Evolutionary conservation across 805 yeast genomes (phyloP).

Genomic region (Yarrowia sp.): DNA sequence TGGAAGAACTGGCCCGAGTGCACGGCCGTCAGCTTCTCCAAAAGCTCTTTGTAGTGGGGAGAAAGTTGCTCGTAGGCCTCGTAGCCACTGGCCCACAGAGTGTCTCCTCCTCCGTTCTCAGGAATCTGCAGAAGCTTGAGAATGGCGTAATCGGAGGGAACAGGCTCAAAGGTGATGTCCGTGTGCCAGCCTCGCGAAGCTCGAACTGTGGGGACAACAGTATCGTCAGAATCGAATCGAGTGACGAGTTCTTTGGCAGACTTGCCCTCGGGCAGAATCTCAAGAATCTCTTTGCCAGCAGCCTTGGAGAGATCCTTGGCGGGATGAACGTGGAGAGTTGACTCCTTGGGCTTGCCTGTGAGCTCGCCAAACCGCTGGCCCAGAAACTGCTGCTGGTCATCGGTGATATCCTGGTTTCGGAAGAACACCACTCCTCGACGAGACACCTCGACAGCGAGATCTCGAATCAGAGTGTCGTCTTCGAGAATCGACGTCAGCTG

Average conservation of each 20-base stretch:
- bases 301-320: constrained; percentile 12
- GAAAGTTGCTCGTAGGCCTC: constrained; percentile 72
- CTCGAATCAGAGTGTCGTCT: constrained; percentile 46
- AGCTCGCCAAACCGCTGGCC: constrained; percentile 15
- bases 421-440: constrained; percentile 28
- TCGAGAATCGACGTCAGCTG: constrained; percentile 45
- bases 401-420: constrained; percentile 27
- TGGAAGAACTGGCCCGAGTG: constrained; percentile 56
- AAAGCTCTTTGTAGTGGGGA: constrained; percentile 60
- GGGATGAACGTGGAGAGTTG: constrained; percentile 18
- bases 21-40: constrained; percentile 62
- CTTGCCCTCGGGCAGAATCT: constrained; percentile 59
- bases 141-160: constrained; percentile 60
- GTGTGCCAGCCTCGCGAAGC: constrained; percentile 54
- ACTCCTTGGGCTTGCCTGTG: constrained; percentile 14
- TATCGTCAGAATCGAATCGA: neutral
- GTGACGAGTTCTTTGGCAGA: neutral
- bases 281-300: constrained; percentile 64
- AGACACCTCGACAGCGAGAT: constrained; percentile 11
- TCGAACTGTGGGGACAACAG: neutral
- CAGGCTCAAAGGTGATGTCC: constrained; percentile 61
- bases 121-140: constrained; percentile 60
- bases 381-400: constrained; percentile 15
- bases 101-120: constrained; percentile 68
- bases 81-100: constrained; percentile 64